Evolutionary conservation across 129 eudicot species (phyloP), one percentile per base, ranked within the genome.

Genomic region (Artemisia annua): DNA sequence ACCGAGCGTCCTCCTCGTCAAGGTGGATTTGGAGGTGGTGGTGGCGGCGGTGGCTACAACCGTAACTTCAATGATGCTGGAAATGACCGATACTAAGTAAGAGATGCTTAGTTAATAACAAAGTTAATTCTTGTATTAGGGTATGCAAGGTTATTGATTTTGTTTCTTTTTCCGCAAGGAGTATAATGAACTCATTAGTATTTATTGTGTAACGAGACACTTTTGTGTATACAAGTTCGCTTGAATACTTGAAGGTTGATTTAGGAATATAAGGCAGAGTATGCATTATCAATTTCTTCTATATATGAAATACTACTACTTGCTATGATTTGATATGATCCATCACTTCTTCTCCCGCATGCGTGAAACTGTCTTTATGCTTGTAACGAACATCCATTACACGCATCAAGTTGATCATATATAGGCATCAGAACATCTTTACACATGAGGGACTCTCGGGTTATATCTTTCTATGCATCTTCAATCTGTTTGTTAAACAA

Each of bases 1-100:
- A 70, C 67, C 0, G 81, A 87, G 69, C 84, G 92, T 35, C 69
- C 80, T 24, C 75, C 86, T 16, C 59, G 90, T 20, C 57, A 67
- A 4, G 71, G 55, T 17, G 76, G 80, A 15, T 72, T 70, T 35
- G 70, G 58, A 15, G 74, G 84, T 9, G 87, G 79, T 3, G 35
- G 35, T 30, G 35, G 69, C 20, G 73, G 78, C 5, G 74, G 84
- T 17, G 85, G 77, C 26, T 83, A 54, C 13, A 48, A 59, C 49
- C 24, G 67, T 48, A 24, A 26, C 12, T 39, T 3, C 48, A 56
- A 68, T 46, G 79, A 74, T 48, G 71, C 50, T 73, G 83, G 83
- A 50, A 62, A 54, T 26, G 67, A 62, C 1, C 67, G 64, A 0
- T 77, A 72, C 67, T 67, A 68, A 52, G 44, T 51, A 22, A 19